A percentile compares a stretch with the other conserved stretches of the same genome.
phyloP scores from a whole-genome alignment of 495 filamentous ascomycete species.

The Penicillium herquei region DNA sequence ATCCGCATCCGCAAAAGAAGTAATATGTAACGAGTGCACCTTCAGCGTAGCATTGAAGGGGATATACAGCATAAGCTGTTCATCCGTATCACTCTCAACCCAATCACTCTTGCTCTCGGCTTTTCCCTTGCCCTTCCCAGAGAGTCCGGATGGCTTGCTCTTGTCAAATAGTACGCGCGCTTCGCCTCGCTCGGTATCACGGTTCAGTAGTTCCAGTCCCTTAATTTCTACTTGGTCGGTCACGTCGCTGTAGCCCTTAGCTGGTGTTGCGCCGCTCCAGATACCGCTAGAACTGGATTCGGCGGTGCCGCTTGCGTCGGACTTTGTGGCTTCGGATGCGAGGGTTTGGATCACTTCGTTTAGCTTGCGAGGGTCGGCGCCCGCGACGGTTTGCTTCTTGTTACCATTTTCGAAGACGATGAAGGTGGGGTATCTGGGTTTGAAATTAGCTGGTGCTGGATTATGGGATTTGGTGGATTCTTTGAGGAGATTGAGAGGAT shows the following conservation, averaged over 20 bases:
- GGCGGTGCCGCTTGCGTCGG: conserved; percentile 45
- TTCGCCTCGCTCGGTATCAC: conserved; percentile 65
- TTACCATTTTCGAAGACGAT: conserved; percentile 80
- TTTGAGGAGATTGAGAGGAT: background rate
- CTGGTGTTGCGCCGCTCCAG: conserved; percentile 74
- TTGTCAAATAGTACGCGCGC: conserved; percentile 71
- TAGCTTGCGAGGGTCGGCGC: conserved; percentile 69
- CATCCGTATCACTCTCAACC: conserved; percentile 99
- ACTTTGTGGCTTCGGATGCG: conserved; percentile 62
- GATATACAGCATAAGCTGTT: conserved; percentile 92
- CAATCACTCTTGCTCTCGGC: conserved; percentile 63
- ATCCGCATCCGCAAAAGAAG: conserved; percentile 60
- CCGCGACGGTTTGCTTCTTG: conserved; percentile 65
- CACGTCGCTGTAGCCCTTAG: conserved; percentile 80
- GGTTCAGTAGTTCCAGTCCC: conserved; percentile 84
- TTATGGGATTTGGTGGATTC: no score
- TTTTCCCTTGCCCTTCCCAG: conserved; percentile 56
- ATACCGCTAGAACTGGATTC: conserved; percentile 35
- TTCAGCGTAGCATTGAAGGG: conserved; percentile 89
- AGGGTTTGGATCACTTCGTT: conserved; percentile 70
- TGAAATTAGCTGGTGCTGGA: background rate
- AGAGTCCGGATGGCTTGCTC: conserved; percentile 64
- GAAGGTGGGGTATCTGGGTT: conserved; percentile 66
- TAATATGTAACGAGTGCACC: conserved; percentile 86
- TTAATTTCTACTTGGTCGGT: conserved; percentile 75